Evolutionary conservation across 768 basidiomycete species (phyloP), one percentile per base, ranked within the genome.

Genomic region (Jaapia argillacea): DNA sequence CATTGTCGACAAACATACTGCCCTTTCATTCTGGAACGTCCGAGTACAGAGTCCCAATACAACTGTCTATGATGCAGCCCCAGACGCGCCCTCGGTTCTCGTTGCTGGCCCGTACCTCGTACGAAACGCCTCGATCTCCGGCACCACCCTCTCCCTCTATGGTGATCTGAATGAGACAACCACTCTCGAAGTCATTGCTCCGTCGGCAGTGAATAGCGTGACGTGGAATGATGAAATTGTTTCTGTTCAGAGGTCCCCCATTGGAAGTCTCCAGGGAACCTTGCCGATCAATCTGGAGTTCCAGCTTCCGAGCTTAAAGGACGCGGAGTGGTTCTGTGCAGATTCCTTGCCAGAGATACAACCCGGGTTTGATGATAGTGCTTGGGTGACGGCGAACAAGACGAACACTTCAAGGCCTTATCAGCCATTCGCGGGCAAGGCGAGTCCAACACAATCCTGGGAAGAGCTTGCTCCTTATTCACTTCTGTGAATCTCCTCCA

Each of bases 101-200:
- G 49, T 60, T 28, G 20, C 47, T 21, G 60, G 61, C 3, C 58
- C 60, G 16, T 60, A 61, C 48, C 55, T 62, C 36, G 60, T 62
- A 12, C 58, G 61, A n/a, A 57, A 53, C 45, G 60, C 56, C 4
- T 40, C 50, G 2, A 40, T 54, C 23, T 26, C 37, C 3, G 46
- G 40, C 10, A 26, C 21, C 14, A 49, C 43, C 3, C 47, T 62
- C 10, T 24, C 36, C 12, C 50, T 62, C n/a, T 25, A 39, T 24
- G 61, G 61, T 7, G 60, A 62, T 40, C 16, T 56, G 36, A 54
- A 54, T 44, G 44, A 43, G 4, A 51, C 48, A 14, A 59, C 57
- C 4, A 41, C 46, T 5, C 37, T 58, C 3, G 42, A 40, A 7
- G 40, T 58, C n/a, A 22, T 61, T 24, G 49, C 57, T 3, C 51